A percentile compares a stretch with the other conserved stretches of the same genome.
phyloP scores from a whole-genome alignment of 2,329 filamentous ascomycete species.

The Rhynchosporium graminicola region DNA sequence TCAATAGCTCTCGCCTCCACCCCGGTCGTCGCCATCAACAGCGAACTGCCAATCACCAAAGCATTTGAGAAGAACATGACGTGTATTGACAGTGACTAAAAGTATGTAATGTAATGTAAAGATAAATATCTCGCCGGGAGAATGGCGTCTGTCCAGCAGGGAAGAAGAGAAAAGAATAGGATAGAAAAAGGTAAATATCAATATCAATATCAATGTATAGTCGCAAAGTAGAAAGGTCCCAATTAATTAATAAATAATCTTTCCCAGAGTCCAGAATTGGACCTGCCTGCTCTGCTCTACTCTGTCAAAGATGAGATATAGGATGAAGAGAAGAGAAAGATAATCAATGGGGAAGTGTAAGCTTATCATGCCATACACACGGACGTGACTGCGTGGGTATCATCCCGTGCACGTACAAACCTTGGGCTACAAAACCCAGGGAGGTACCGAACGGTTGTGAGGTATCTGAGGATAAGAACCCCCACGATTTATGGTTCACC shows the following conservation, averaged over 20 bases:
- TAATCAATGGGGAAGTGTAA: neutral
- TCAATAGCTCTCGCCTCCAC: slow-evolving; percentile 24
- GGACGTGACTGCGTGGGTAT: neutral
- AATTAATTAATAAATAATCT: neutral
- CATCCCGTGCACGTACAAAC: no score
- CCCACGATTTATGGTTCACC: neutral
- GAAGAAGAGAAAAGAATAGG: neutral
- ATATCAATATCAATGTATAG: neutral
- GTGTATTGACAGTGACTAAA: neutral
- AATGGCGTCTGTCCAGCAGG: neutral
- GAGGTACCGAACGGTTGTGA: no score
- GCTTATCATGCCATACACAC: slow-evolving; percentile 5
- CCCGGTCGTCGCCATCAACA: slow-evolving; percentile 20
- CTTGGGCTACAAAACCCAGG: no score
- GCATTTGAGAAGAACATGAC: slow-evolving; percentile 27
- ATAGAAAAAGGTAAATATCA: neutral
- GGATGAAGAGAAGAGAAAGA: neutral
- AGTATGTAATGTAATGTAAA: no score
- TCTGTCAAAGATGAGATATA: neutral
- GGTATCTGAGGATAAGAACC: neutral
- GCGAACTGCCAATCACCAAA: slow-evolving; percentile 24
- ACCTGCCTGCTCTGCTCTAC: neutral
- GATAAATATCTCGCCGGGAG: slow-evolving; percentile 8
- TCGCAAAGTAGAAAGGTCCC: neutral
- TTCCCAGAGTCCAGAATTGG: slow-evolving; percentile 12